phyloP scores from a whole-genome alignment of 257 asterid genomes.

The Przewalskia tangutica region DNA sequence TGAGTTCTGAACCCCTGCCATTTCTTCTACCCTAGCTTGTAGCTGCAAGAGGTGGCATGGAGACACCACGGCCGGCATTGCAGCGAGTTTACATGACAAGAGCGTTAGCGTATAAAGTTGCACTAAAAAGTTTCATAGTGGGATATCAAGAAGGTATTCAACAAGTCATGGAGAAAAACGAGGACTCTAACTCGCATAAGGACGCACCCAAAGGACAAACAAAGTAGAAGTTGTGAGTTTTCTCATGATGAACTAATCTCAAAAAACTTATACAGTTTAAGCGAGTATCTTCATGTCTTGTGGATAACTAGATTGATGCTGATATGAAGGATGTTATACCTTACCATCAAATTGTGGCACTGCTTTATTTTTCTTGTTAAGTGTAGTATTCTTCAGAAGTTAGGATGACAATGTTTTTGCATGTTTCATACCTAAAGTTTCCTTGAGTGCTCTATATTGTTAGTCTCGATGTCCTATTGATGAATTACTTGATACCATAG shows the following conservation, averaged over 20 bases:
- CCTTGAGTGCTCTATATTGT: no score
- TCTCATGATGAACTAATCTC: neutral
- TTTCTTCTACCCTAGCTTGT: slow-evolving; percentile 29
- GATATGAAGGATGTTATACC: neutral
- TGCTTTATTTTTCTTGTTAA: no score
- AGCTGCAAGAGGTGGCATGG: slow-evolving; percentile 91
- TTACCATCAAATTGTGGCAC: no score
- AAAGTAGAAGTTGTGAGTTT: slow-evolving; percentile 1
- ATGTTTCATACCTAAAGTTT: no score
- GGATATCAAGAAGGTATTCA: slow-evolving; percentile 93
- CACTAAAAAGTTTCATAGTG: slow-evolving; percentile 57
- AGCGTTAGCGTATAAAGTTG: slow-evolving; percentile 82
- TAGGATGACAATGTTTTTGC: no score
- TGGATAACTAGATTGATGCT: neutral
- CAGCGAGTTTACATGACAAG: slow-evolving; percentile 89
- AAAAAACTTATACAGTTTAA: neutral
- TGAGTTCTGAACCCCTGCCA: neutral
- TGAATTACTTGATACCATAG: no score
- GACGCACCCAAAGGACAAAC: slow-evolving; percentile 17
- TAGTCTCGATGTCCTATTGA: no score
- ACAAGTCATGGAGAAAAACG: slow-evolving; percentile 58
- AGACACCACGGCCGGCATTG: slow-evolving; percentile 66
- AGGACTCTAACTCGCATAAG: slow-evolving; percentile 27
- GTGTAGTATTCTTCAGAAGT: no score
- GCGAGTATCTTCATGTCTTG: neutral